Base-by-base conservation (phyloP, 306 rosid species). In the Begonia loranthoides region DNA sequence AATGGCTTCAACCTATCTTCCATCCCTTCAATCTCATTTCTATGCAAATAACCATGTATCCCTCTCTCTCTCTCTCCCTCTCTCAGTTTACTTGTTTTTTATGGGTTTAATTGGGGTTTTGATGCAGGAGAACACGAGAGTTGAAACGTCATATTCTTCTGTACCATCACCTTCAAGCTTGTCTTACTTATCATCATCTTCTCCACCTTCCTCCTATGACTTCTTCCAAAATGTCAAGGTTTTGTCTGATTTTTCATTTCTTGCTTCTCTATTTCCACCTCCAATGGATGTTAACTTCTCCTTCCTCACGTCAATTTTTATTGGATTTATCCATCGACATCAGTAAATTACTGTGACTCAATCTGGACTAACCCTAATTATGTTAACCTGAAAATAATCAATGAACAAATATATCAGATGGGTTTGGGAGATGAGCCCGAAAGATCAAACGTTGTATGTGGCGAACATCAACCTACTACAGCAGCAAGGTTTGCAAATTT, bases 111-210 rank as follows among this genome's bases (percentile, higher is more conserved):
- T 1, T 45, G 50, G 41, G 36, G 40, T 33, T 58, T 58, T 0
- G 49, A 60, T 39, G 17, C 70, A 78, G 94, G 89, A 77, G 52
- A 87, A 86, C 60, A 75, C 71, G 69, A 82, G 80, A 73, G 58
- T 69, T 53, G 92, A 86, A 66, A 43, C 92, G 56, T 67, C 83
- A 56, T 82, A 78, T 70, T 60, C 85, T 17, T 68, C 94, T 11
- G 45, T 74, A 50, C 64, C 85, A 49, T 73, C 94, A 14, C 74
- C 95, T 4, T 82, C 97, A 19, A 19, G 22, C 36, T 82, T 80
- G 59, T 78, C 82, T 60, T 80, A 73, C 51, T 70, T 94, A 38
- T 63, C 95, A 5, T 67, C 87, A 22, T 70, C 96, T 3, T 76
- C 88, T 51, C 66, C 95, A 17, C 19, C 85, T 51, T 73, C 95